These are phyloP conservation scores for Candida nanaspora DNA, from an alignment of 805 yeast species.

Conservation along the genomic window DNA sequence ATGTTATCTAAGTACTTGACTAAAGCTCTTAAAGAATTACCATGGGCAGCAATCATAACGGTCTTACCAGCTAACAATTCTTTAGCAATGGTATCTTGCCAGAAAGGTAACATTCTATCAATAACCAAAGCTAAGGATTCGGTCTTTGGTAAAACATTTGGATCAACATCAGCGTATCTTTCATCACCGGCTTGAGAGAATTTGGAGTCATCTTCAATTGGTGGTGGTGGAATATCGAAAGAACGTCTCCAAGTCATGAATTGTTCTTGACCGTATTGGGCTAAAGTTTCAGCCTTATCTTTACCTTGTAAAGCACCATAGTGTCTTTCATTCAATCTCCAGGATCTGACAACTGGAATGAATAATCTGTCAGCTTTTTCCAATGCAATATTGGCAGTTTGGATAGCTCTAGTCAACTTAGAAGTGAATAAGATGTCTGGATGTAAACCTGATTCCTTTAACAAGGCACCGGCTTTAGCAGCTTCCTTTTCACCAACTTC, in stretches of 20 bases:
- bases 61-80: slow-evolving; percentile 84
- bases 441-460: slow-evolving; percentile 76
- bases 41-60: slow-evolving; percentile 93
- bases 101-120: slow-evolving; percentile 94
- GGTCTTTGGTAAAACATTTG: slow-evolving; percentile 82
- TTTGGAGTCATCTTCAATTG: slow-evolving; percentile 66
- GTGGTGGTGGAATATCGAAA: slow-evolving; percentile 94
- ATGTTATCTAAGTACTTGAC: slow-evolving; percentile 94
- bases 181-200: slow-evolving; percentile 81
- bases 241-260: slow-evolving; percentile 98
- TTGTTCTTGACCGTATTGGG: slow-evolving; percentile 81
- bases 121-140: slow-evolving; percentile 93
- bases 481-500: slow-evolving; percentile 88
- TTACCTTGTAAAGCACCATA: slow-evolving; percentile 98
- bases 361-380: slow-evolving; percentile 82
- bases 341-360: slow-evolving; percentile 88
- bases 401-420: slow-evolving; percentile 87
- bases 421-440: slow-evolving; percentile 92
- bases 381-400: slow-evolving; percentile 93
- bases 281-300: slow-evolving; percentile 92
- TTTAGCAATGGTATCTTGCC: slow-evolving; percentile 86
- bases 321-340: slow-evolving; percentile 99
- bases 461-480: slow-evolving; percentile 83
- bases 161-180: slow-evolving; percentile 81
- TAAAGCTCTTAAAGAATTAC: slow-evolving; percentile 95